Evolutionary conservation across 345 rosid species (phyloP).

Genomic region (Ricinus communis): DNA sequence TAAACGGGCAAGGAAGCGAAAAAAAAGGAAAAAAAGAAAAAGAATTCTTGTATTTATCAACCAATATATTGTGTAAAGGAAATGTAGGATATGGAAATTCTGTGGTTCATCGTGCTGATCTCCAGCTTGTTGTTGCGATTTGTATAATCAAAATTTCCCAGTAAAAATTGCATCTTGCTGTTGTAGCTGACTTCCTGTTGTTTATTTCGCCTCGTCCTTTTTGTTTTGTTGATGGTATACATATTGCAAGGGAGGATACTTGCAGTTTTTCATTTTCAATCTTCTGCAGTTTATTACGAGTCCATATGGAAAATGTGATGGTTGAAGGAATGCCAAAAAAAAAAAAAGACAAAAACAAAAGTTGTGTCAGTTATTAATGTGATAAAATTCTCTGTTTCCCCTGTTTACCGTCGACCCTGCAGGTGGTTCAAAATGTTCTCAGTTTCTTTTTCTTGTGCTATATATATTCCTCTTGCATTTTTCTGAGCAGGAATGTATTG

Average conservation of each 20-base stretch:
- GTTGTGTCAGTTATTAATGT: neutral
- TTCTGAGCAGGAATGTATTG: neutral
- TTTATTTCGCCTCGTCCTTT: neutral
- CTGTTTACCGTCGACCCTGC: neutral
- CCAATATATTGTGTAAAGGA: conserved; percentile 47
- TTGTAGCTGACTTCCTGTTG: conserved; percentile 33
- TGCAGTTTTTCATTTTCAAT: neutral
- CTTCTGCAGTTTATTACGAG: neutral
- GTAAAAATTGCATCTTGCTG: conserved; percentile 40
- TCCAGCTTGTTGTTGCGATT: conserved; percentile 36
- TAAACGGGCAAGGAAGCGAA: conserved; percentile 27
- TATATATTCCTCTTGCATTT: neutral
- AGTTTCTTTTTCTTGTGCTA: neutral
- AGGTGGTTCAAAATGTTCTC: neutral
- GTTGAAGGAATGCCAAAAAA: neutral
- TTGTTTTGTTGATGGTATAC: conserved; percentile 13
- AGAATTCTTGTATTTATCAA: conserved; percentile 34
- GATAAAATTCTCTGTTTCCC: neutral
- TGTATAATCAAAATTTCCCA: conserved; percentile 41
- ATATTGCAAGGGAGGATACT: conserved; percentile 5
- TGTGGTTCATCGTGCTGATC: conserved; percentile 29
- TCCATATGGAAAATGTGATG: neutral
- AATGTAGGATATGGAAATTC: conserved; percentile 38
- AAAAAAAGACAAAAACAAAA: too few species aligned
- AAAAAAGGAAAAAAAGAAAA: neutral